phyloP scores from a whole-genome alignment of 1,139 yeast genomes.

The Debaryomyces nepalensis region DNA sequence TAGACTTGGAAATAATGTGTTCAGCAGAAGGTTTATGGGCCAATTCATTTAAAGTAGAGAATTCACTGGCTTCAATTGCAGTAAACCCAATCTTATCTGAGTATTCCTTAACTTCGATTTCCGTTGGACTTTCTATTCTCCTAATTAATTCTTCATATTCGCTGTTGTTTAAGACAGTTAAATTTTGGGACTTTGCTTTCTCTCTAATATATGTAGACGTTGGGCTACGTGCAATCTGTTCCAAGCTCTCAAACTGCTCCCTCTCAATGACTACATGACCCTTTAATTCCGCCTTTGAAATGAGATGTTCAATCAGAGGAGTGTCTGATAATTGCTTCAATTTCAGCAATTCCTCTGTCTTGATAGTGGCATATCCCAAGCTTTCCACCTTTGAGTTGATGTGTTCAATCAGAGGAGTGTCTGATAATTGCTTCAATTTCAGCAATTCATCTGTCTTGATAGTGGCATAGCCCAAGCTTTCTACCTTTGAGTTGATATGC shows the following conservation, averaged over 20 bases:
- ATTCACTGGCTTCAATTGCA: slow-evolving; percentile 17
- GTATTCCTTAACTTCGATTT: slow-evolving; percentile 20
- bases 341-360: slow-evolving; percentile 16
- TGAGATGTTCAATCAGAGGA: slow-evolving; percentile 27
- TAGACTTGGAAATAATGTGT: slow-evolving; percentile 20
- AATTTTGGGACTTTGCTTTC: slow-evolving; percentile 18
- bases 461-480: neutral
- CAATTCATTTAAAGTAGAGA: slow-evolving; percentile 18
- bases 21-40: slow-evolving; percentile 24
- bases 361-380: slow-evolving; percentile 15
- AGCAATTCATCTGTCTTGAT: slow-evolving; percentile 18
- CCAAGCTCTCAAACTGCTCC: slow-evolving; percentile 12
- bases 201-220: slow-evolving; percentile 21
- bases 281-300: slow-evolving; percentile 14
- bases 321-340: slow-evolving; percentile 19
- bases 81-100: slow-evolving; percentile 23
- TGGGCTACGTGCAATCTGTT: slow-evolving; percentile 19
- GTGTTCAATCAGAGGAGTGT: slow-evolving; percentile 26
- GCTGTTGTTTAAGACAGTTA: slow-evolving; percentile 17
- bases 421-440: slow-evolving; percentile 28
- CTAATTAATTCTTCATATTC: slow-evolving; percentile 20
- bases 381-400: slow-evolving; percentile 20
- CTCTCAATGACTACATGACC: slow-evolving; percentile 10
- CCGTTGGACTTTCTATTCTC: slow-evolving; percentile 22
- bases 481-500: slow-evolving; percentile 19